phyloP scores from a whole-genome alignment of 2,329 filamentous ascomycete species.

The Cladosporium velox region DNA sequence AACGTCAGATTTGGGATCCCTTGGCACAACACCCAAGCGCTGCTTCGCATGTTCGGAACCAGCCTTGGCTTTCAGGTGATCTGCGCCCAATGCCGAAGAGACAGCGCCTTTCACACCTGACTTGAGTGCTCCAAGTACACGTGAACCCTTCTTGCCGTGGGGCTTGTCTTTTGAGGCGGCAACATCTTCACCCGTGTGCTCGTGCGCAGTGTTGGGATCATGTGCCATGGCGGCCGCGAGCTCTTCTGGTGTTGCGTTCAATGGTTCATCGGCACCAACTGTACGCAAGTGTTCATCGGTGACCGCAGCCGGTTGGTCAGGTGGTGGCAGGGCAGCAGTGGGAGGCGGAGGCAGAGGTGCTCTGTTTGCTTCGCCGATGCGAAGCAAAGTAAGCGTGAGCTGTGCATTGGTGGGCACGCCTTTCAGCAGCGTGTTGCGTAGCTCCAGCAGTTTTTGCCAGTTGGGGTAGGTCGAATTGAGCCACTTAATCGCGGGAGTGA shows the following conservation, averaged over 20 bases:
- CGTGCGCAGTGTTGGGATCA: conserved; percentile 49
- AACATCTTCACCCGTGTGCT: conserved; percentile 56
- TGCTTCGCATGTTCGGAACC: conserved; percentile 66
- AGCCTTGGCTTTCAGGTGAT: conserved; percentile 68
- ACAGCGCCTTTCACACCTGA: conserved; percentile 69
- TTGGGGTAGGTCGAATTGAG: conserved; percentile 65
- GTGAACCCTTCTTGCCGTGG: conserved; percentile 51
- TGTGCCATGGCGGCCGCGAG: conserved; percentile 61
- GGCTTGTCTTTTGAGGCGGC: conserved; percentile 51
- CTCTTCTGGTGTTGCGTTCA: conserved; percentile 66
- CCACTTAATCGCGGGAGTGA: conserved; percentile 60
- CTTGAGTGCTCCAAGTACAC: conserved; percentile 67
- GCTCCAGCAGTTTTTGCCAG: conserved; percentile 74
- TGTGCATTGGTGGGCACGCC: conserved; percentile 86
- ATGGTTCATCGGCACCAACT: conserved; percentile 55
- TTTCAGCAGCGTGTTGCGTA: conserved; percentile 75
- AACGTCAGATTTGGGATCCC: conserved; percentile 42
- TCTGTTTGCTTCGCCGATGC: conserved; percentile 78
- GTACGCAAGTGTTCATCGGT: conserved; percentile 54
- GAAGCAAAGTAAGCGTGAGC: conserved; percentile 75
- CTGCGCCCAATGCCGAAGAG: conserved; percentile 70
- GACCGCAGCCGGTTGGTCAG: conserved; percentile 54
- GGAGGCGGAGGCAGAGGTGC: conserved; percentile 70
- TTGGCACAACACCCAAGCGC: conserved; percentile 68
- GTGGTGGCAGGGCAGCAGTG: conserved; percentile 45